Conservation (phyloP, 306 rosid genomes). For the Acacia melanoxylon region DNA sequence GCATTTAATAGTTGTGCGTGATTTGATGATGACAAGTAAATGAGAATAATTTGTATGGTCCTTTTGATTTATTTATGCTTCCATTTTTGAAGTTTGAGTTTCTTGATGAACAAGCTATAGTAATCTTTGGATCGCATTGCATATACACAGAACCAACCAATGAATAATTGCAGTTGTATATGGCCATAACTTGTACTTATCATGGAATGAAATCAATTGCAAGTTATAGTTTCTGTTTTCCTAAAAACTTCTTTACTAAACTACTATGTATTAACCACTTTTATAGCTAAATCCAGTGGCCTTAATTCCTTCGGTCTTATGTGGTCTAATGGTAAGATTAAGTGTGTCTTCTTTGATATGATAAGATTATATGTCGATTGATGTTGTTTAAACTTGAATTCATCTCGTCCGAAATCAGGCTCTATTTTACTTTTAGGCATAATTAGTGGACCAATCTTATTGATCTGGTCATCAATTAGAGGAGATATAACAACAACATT, state of each 20-base stretch:
- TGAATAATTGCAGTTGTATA: not conserved
- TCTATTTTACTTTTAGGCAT: slow-evolving; percentile 43
- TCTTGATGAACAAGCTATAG: not conserved
- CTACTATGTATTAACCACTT: slow-evolving; percentile 11
- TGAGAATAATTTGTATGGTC: not conserved
- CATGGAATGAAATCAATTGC: not conserved
- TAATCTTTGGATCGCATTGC: not conserved
- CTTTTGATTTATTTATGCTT: not conserved
- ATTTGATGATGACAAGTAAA: not conserved
- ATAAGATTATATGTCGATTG: not conserved
- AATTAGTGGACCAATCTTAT: slow-evolving; percentile 68
- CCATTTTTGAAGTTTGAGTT: not conserved
- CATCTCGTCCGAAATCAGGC: not conserved
- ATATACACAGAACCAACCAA: not conserved
- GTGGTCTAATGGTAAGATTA: slow-evolving; percentile 85
- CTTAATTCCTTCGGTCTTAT: slow-evolving; percentile 76
- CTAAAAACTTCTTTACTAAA: not conserved
- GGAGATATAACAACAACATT: slow-evolving; percentile 58
- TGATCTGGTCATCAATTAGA: slow-evolving; percentile 55
- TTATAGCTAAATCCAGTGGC: slow-evolving; percentile 72
- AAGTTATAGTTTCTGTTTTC: not conserved
- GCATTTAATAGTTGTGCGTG: not conserved
- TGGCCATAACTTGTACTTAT: not conserved
- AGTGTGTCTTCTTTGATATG: not conserved
- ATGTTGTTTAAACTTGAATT: not conserved